These are phyloP conservation scores for Balansia obtecta DNA, from an alignment of 2,329 filamentous ascomycete genomes.

Conservation along the genomic window DNA sequence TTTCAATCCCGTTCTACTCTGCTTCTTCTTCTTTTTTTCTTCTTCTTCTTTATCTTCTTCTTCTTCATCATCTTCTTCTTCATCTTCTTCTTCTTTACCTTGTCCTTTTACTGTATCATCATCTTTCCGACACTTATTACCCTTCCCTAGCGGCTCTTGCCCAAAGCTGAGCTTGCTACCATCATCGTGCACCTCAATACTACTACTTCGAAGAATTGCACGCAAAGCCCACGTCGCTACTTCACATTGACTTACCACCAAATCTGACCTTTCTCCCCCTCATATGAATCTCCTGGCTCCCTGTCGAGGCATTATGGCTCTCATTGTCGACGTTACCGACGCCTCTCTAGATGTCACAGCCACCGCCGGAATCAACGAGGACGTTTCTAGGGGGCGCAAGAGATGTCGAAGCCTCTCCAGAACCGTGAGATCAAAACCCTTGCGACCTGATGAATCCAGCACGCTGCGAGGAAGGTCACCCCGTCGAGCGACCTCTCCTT, in stretches of 20 bases:
- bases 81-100: background rate
- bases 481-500: conserved; percentile 25
- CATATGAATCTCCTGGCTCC: too few species aligned
- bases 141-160: too few species aligned
- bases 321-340: conserved; percentile 11
- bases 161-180: too few species aligned
- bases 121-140: background rate
- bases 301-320: conserved; percentile 12
- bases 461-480: conserved; percentile 29
- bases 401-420: conserved; percentile 26
- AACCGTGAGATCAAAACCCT: conserved; percentile 16
- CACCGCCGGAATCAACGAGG: conserved; percentile 11
- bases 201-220: too few species aligned
- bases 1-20: background rate
- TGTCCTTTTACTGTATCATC: background rate
- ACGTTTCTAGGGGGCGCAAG: conserved; percentile 25
- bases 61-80: background rate
- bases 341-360: conserved; percentile 13
- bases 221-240: background rate
- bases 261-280: background rate
- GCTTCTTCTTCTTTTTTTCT: background rate
- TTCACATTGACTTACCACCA: background rate
- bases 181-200: too few species aligned
- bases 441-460: conserved; percentile 28
- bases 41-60: background rate